These are phyloP conservation scores for bread wheat (Triticum aestivum) DNA, from an alignment of 176 grass and related monocot genomes.

Conservation along the genomic window IWGSC_CS_RefSeq_v2.1 NC_057803.1:500670806-500671305, in stretches of 20 bases:
- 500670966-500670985: too few species aligned
- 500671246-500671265: slow-evolving; percentile 16
- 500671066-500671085: not conserved
- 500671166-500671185: slow-evolving; percentile 13
- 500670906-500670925: too few species aligned
- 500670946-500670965: too few species aligned
- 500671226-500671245: slow-evolving; percentile 11
- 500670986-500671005: too few species aligned
- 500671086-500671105: slow-evolving; percentile 4
- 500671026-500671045: not conserved
- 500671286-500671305: not conserved
- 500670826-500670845: too few species aligned
- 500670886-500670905: too few species aligned
- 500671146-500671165: not conserved
- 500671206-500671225: not conserved
- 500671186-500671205: not conserved
- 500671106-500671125: not conserved
- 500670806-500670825: too few species aligned
- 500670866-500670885: too few species aligned
- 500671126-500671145: slow-evolving; percentile 3
- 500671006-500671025: too few species aligned
- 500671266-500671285: slow-evolving; percentile 4
- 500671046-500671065: slow-evolving; percentile 3
- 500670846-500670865: too few species aligned
- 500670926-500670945: too few species aligned